Evolutionary conservation across 2,329 filamentous ascomycete genomes (phyloP).

Genomic region (Fusarium camptoceras): DNA sequence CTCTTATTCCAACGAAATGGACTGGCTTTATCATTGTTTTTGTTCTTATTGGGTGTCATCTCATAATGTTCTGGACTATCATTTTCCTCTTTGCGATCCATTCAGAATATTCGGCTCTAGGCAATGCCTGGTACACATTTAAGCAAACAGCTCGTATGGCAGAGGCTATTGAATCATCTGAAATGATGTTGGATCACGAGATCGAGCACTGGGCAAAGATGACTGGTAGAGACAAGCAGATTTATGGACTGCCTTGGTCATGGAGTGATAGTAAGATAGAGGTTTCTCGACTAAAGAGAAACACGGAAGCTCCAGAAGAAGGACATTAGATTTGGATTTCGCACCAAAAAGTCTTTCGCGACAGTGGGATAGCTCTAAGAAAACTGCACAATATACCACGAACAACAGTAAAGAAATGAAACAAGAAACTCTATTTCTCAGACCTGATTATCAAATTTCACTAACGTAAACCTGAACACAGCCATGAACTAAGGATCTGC

Average conservation of each 20-base stretch:
- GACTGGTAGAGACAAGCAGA: not conserved
- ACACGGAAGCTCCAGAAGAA: not conserved
- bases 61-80: not conserved
- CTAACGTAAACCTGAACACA: not conserved
- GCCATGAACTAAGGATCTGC: not conserved
- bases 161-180: not conserved
- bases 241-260: not conserved
- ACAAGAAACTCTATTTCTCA: not conserved
- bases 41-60: not conserved
- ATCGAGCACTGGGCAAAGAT: not conserved
- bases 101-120: not conserved
- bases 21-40: not conserved
- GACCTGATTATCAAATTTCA: not conserved
- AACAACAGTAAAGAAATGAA: not conserved
- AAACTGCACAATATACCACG: too few species aligned
- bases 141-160: not conserved
- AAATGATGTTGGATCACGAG: not conserved
- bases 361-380: too few species aligned
- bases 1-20: not conserved
- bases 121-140: not conserved
- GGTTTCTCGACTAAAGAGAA: not conserved
- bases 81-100: not conserved
- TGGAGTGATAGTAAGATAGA: not conserved
- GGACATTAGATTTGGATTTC: not conserved
- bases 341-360: too few species aligned